Percentiles rank a stretch among this genome's conserved stretches.
phyloP scores from a whole-genome alignment of 1,284 basidiomycete species.

The Lentinula novae-zelandiae region DNA sequence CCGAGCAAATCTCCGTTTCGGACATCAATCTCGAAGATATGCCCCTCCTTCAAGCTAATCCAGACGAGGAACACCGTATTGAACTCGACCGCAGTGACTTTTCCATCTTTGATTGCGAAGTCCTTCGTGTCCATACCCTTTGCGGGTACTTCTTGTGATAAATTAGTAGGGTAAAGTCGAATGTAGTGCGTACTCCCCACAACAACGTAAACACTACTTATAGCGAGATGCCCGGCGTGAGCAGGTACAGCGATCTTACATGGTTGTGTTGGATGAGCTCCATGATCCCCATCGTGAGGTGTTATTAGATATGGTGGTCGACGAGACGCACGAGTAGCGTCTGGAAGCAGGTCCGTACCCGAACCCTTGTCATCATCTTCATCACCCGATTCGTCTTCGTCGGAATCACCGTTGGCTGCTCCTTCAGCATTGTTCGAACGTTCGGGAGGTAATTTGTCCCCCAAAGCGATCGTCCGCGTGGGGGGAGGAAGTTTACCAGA shows the following conservation, averaged over 20 bases:
- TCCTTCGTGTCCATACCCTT: slow-evolving; percentile 58
- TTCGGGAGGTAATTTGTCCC: slow-evolving; percentile 50
- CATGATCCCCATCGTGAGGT: not conserved
- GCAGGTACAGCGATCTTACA: slow-evolving; percentile 52
- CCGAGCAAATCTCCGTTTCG: slow-evolving; percentile 53
- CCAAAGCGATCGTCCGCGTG: slow-evolving; percentile 62
- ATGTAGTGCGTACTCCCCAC: slow-evolving; percentile 62
- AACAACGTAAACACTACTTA: slow-evolving; percentile 61
- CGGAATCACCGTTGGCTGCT: slow-evolving; percentile 45
- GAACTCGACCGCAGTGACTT: slow-evolving; percentile 76
- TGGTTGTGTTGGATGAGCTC: not conserved
- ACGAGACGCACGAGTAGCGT: slow-evolving; percentile 78
- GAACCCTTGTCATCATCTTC: slow-evolving; percentile 37
- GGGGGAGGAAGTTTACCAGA: slow-evolving; percentile 59
- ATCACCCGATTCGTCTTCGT: slow-evolving; percentile 52
- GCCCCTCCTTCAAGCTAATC: slow-evolving; percentile 88
- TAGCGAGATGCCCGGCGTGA: slow-evolving; percentile 51
- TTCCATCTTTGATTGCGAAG: slow-evolving; percentile 57
- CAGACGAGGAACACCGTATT: slow-evolving; percentile 62
- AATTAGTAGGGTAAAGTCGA: slow-evolving; percentile 57
- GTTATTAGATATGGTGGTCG: slow-evolving; percentile 51
- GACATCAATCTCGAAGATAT: slow-evolving; percentile 79
- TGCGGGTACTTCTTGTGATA: slow-evolving; percentile 40
- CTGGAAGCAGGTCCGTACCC: slow-evolving; percentile 67
- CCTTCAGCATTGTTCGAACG: slow-evolving; percentile 36